These are phyloP conservation scores for Chaetoscypha palmicola DNA, from an alignment of 2,329 filamentous ascomycete genomes.

Conservation along the genomic window DNA sequence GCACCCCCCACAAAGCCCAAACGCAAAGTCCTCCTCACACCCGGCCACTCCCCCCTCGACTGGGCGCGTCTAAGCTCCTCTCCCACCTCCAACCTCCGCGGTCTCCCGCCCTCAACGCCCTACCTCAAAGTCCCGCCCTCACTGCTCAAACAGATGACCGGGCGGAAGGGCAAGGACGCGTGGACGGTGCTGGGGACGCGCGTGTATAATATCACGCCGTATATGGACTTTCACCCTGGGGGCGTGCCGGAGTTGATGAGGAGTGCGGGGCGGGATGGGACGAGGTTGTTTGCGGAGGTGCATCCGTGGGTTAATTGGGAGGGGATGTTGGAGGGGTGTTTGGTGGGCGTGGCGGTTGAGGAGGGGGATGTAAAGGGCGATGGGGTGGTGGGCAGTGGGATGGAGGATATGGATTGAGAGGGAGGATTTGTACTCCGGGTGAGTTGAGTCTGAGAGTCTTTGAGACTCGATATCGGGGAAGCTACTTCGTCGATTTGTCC, in stretches of 20 bases:
- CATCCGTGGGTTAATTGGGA: conserved; percentile 70
- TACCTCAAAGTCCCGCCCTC: conserved; percentile 74
- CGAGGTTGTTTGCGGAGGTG: conserved; percentile 56
- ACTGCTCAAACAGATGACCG: conserved; percentile 70
- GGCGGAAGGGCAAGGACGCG: conserved; percentile 75
- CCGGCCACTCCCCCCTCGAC: conserved; percentile 90
- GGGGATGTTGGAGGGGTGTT: conserved; percentile 57
- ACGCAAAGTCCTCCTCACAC: conserved; percentile 72
- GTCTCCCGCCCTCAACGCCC: conserved; percentile 43
- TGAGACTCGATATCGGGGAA: too few relatives aligned
- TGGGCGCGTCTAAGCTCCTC: conserved; percentile 73
- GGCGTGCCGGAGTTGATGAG: conserved; percentile 67
- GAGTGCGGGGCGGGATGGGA: conserved; percentile 55
- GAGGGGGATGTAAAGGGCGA: conserved; percentile 51
- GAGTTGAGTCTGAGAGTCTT: neutral
- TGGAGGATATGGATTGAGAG: conserved; percentile 56
- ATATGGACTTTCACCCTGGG: conserved; percentile 84
- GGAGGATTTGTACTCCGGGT: neutral
- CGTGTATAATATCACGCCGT: conserved; percentile 91
- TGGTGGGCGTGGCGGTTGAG: conserved; percentile 56
- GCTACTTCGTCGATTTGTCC: too few relatives aligned
- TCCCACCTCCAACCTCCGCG: conserved; percentile 61
- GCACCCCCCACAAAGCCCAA: conserved; percentile 48
- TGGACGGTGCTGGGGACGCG: conserved; percentile 87
- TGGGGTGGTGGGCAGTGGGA: conserved; percentile 35